A percentile compares a stretch with the other conserved stretches of the same genome.
These are phyloP conservation scores for Thalassiosira pacifica DNA, from an alignment of 352 stramenopile species.

Conservation along the genomic window DNA sequence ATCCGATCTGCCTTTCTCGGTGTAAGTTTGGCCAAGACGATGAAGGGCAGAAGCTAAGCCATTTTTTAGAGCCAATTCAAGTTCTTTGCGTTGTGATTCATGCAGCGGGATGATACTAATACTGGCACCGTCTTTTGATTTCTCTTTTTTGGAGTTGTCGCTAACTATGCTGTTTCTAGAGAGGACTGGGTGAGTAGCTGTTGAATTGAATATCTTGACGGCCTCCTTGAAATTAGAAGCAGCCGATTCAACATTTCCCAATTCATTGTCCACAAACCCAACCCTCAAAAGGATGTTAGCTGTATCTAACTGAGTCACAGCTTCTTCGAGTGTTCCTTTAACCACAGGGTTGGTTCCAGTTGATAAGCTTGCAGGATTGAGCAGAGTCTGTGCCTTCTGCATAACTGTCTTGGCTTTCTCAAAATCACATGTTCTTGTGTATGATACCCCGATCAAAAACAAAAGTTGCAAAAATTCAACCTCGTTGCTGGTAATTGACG, in stretches of 20 bases:
- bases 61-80: constrained; percentile 57
- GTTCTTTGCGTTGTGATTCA: constrained; percentile 43
- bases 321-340: constrained; percentile 36
- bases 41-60: constrained; percentile 56
- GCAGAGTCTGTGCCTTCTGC: constrained; percentile 27
- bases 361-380: constrained; percentile 11
- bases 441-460: constrained; percentile 58
- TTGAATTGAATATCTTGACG: constrained; percentile 51
- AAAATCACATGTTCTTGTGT: constrained; percentile 57
- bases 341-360: constrained; percentile 18
- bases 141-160: not conserved
- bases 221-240: constrained; percentile 52
- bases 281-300: constrained; percentile 53
- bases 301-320: constrained; percentile 48
- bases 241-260: constrained; percentile 41
- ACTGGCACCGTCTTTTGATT: not conserved
- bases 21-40: constrained; percentile 52
- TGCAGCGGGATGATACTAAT: not conserved
- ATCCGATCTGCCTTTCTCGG: constrained; percentile 38
- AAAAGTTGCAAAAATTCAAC: constrained; percentile 60
- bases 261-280: constrained; percentile 45
- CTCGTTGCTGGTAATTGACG: constrained; percentile 6
- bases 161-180: constrained; percentile 30
- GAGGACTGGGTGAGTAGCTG: constrained; percentile 27
- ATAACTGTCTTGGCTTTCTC: constrained; percentile 55